Evolutionary conservation across 495 filamentous ascomycete species (phyloP).

Genomic region (Annulohypoxylon stygium): DNA sequence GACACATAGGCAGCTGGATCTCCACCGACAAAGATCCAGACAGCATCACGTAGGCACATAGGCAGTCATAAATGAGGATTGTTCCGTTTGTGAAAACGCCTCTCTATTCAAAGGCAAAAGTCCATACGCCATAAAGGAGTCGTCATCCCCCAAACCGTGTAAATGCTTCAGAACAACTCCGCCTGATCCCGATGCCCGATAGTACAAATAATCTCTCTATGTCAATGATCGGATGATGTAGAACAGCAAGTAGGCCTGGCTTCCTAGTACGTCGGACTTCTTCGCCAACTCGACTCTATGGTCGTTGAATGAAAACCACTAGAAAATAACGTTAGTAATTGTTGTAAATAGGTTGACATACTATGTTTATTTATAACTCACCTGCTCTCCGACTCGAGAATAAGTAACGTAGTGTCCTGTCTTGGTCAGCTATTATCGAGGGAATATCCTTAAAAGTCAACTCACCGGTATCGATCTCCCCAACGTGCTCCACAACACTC

Average conservation of each 20-base stretch:
- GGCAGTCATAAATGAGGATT: conserved; percentile 9
- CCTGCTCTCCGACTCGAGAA: conserved; percentile 80
- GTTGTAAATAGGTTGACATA: background rate
- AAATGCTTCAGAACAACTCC: conserved; percentile 48
- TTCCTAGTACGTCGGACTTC: conserved; percentile 82
- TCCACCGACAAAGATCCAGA: background rate
- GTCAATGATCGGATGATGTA: conserved; percentile 78
- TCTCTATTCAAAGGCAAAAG: conserved; percentile 45
- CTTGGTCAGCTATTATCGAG: conserved; percentile 45
- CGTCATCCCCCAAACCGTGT: conserved; percentile 36
- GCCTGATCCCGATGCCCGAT: conserved; percentile 13
- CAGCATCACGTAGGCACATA: background rate
- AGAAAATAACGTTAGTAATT: conserved; percentile 7
- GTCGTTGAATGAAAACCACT: conserved; percentile 96
- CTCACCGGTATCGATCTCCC: conserved; percentile 79
- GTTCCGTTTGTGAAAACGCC: conserved; percentile 26
- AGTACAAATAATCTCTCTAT: conserved; percentile 43
- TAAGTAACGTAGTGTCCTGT: conserved; percentile 87
- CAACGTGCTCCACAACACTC: conserved; percentile 87
- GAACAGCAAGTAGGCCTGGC: conserved; percentile 88
- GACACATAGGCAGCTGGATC: background rate
- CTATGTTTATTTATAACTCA: conserved; percentile 55
- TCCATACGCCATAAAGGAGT: conserved; percentile 29
- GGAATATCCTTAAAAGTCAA: background rate
- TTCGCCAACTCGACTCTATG: conserved; percentile 84